Evolutionary conservation across 805 yeast species (phyloP).

Genomic region (Ogataea corticis): DNA sequence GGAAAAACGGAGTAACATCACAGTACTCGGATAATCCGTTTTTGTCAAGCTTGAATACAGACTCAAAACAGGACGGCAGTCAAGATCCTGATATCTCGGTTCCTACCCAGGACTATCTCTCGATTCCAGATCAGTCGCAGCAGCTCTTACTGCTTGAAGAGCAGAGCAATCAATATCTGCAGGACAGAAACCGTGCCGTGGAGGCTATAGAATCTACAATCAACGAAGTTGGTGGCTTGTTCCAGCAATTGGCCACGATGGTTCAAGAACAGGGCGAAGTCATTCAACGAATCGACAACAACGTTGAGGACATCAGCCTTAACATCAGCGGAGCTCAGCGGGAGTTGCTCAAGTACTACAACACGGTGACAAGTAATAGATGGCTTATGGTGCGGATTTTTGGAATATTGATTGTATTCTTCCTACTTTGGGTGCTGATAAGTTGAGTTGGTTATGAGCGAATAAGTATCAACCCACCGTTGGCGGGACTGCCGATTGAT

Average conservation of each 20-base stretch:
- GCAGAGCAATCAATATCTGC: conserved; percentile 73
- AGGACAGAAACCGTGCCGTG: conserved; percentile 84
- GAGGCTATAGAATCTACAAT: conserved; percentile 97
- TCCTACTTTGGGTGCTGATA: conserved; percentile 76
- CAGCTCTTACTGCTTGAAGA: conserved; percentile 81
- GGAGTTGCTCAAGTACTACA: conserved; percentile 86
- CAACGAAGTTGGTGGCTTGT: conserved; percentile 91
- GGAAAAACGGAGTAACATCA: conserved; percentile 17
- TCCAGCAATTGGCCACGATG: conserved; percentile 95
- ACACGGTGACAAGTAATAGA: conserved; percentile 82
- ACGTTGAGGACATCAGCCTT: conserved; percentile 88
- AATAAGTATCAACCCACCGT: neutral
- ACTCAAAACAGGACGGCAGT: conserved; percentile 4
- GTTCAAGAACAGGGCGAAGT: conserved; percentile 97
- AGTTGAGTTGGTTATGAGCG: conserved; percentile 38
- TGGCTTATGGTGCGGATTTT: conserved; percentile 91
- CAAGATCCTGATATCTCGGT: conserved; percentile 22
- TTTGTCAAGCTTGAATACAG: conserved; percentile 24
- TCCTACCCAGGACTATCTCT: conserved; percentile 54
- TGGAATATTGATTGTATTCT: conserved; percentile 78
- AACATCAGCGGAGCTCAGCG: conserved; percentile 94
- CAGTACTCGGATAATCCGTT: conserved; percentile 39
- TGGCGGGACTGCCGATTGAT: neutral
- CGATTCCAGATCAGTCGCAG: conserved; percentile 86
- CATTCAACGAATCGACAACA: conserved; percentile 91